Percentiles rank a stretch among this genome's conserved stretches.
phyloP scores from a whole-genome alignment of 2,329 filamentous ascomycete species.

The Xylaria sp. region DNA sequence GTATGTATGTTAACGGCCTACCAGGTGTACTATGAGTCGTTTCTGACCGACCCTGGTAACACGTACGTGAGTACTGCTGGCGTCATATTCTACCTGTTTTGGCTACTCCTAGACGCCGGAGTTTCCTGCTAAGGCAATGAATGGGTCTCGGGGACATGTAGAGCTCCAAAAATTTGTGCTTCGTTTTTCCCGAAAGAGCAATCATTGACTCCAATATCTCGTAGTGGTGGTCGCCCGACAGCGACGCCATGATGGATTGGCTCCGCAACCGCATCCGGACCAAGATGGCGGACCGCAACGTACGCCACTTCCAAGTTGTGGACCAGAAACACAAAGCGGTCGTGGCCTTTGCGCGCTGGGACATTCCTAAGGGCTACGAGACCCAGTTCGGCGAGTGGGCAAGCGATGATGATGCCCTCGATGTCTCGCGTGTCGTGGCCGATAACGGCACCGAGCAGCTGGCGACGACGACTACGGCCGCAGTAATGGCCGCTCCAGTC shows the following conservation, averaged over 20 bases:
- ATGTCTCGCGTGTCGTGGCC: constrained; percentile 33
- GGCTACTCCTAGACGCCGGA: no score
- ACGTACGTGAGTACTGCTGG: constrained; percentile 30
- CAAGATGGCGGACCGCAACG: constrained; percentile 46
- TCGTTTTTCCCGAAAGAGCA: no score
- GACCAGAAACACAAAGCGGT: constrained; percentile 41
- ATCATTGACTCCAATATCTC: no score
- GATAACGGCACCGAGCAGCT: constrained; percentile 10
- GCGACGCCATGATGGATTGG: constrained; percentile 46
- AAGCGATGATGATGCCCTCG: constrained; percentile 30
- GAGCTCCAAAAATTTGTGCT: no score
- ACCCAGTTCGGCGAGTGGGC: constrained; percentile 41
- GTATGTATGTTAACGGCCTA: background rate
- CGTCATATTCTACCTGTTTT: no score
- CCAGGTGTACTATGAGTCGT: constrained; percentile 46
- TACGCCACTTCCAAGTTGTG: constrained; percentile 51
- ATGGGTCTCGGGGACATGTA: no score
- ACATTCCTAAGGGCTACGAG: constrained; percentile 48
- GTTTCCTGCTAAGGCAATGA: no score
- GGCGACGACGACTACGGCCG: background rate
- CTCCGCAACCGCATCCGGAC: constrained; percentile 44
- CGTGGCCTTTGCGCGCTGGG: constrained; percentile 52
- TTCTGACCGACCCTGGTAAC: constrained; percentile 42
- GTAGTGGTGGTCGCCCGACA: constrained; percentile 47
- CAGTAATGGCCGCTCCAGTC: background rate